Conservation (phyloP, 208 protist species). For the Endotrypanum monterogeii region DNA sequence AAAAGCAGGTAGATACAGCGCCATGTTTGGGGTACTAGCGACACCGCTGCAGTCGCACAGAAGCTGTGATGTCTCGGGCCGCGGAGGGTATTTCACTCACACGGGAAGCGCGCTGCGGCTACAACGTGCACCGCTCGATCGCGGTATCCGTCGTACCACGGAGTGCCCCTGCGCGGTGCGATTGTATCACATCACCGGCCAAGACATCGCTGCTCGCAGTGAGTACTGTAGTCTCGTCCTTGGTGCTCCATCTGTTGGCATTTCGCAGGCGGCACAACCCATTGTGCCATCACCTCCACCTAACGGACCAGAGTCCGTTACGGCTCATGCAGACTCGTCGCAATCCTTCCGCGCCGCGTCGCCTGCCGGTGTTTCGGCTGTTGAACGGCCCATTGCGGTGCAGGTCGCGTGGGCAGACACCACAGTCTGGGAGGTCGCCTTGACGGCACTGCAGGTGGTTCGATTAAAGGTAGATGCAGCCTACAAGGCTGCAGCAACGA, state of each 20-base stretch:
- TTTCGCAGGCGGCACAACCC: conserved; percentile 11
- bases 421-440: conserved; percentile 47
- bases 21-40: conserved; percentile 2
- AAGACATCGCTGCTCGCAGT: conserved; percentile 28
- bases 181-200: conserved; percentile 31
- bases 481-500: conserved; percentile 4
- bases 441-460: conserved; percentile 32
- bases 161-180: conserved; percentile 58
- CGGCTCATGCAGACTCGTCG: background rate
- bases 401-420: conserved; percentile 65
- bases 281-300: background rate
- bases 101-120: background rate
- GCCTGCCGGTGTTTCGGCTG: background rate
- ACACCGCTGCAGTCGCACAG: background rate
- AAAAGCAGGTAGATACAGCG: no score
- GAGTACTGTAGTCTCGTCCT: conserved; percentile 40
- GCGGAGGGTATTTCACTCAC: background rate
- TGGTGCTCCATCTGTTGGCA: conserved; percentile 27
- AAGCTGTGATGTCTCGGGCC: background rate
- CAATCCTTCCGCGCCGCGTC: background rate
- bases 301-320: background rate
- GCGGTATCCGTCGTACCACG: conserved; percentile 29
- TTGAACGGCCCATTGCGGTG: conserved; percentile 32
- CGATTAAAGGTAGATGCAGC: conserved; percentile 29
- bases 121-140: conserved; percentile 17